Evolutionary conservation across 208 protist species (phyloP).

Genomic region (Balamuthia mandrillaris): DNA sequence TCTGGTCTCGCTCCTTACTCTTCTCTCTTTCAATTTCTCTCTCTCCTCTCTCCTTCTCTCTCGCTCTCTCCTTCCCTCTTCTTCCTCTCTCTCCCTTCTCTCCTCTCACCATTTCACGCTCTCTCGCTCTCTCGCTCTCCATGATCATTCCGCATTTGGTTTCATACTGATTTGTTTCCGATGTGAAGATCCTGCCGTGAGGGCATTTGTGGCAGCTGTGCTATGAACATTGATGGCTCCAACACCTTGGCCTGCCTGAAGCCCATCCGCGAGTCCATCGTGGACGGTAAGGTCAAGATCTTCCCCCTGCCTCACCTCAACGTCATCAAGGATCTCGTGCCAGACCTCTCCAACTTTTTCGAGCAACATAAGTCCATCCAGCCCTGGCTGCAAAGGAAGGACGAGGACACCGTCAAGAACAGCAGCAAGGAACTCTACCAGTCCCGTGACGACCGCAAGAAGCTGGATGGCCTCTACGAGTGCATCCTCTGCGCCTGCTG

Average conservation of each 20-base stretch:
- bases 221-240: slow-evolving; percentile 63
- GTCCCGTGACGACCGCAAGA: slow-evolving; percentile 61
- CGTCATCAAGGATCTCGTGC: slow-evolving; percentile 78
- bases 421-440: slow-evolving; percentile 58
- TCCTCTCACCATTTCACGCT: not conserved
- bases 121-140: too few relatives aligned
- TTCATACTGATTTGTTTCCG: too few relatives aligned
- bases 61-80: too few relatives aligned
- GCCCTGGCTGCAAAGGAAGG: slow-evolving; percentile 66
- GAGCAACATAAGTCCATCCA: slow-evolving; percentile 76
- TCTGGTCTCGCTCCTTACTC: too few relatives aligned
- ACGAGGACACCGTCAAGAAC: not conserved
- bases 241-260: slow-evolving; percentile 79
- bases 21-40: not conserved
- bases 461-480: slow-evolving; percentile 79
- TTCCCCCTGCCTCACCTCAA: slow-evolving; percentile 77
- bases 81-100: not conserved
- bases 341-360: slow-evolving; percentile 81
- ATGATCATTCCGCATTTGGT: too few relatives aligned
- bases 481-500: slow-evolving; percentile 86
- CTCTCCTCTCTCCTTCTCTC: not conserved
- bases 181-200: slow-evolving; percentile 82
- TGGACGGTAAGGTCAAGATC: slow-evolving; percentile 61
- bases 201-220: slow-evolving; percentile 72
- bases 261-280: slow-evolving; percentile 51